Evolutionary conservation across 208 protist species (phyloP).

Genomic region (Wallacemonas sp.): DNA sequence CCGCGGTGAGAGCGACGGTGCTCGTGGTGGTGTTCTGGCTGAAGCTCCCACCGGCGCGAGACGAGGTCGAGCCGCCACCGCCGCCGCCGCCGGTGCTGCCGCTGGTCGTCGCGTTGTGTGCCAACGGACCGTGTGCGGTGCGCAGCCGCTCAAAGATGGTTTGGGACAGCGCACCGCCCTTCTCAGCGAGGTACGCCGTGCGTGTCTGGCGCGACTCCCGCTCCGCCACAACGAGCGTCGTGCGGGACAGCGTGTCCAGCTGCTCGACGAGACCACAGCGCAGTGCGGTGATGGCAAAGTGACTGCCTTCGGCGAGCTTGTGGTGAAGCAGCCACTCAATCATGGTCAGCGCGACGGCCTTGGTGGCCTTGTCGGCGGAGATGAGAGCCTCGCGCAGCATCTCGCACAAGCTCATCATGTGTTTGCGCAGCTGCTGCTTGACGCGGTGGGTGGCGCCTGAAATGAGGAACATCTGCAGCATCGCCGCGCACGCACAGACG

Average conservation of each 20-base stretch:
- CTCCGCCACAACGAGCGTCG: constrained; percentile 27
- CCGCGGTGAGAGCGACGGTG: not conserved
- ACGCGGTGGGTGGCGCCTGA: constrained; percentile 43
- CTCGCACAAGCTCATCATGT: constrained; percentile 77
- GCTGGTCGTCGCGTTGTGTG: not conserved
- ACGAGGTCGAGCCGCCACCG: not conserved
- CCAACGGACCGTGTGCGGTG: not conserved
- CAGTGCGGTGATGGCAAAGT: constrained; percentile 51
- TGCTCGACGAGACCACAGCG: constrained; percentile 69
- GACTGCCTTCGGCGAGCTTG: constrained; percentile 40
- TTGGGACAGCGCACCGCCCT: constrained; percentile 26
- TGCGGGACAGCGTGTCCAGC: constrained; percentile 46
- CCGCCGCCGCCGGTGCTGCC: not conserved
- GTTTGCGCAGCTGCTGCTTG: constrained; percentile 40
- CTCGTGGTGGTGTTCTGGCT: not conserved
- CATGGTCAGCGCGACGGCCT: constrained; percentile 83
- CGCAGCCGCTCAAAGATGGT: constrained; percentile 8
- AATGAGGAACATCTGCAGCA: constrained; percentile 76
- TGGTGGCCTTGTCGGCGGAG: constrained; percentile 75
- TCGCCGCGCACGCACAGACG: constrained; percentile 71
- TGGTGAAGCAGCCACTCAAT: constrained; percentile 80
- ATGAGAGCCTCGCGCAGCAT: constrained; percentile 75
- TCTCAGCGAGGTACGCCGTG: constrained; percentile 45
- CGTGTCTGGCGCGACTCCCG: constrained; percentile 44
- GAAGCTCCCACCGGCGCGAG: not conserved